These are phyloP conservation scores for Hansfordia pulvinata DNA, from an alignment of 2,329 filamentous ascomycete species.

Conservation along the genomic window DNA sequence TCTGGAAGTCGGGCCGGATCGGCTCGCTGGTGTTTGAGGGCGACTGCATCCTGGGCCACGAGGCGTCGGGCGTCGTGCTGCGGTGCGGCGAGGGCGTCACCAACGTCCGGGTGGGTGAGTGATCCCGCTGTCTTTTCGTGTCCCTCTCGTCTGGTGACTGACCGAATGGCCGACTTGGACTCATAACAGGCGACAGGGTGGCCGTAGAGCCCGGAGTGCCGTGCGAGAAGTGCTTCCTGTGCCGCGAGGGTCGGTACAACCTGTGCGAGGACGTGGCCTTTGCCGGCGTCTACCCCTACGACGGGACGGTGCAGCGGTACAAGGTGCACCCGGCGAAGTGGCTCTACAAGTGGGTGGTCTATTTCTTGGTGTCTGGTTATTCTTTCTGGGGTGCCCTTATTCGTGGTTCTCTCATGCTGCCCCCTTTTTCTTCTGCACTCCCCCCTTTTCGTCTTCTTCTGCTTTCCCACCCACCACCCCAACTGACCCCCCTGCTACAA, in stretches of 20 bases:
- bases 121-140: too few relatives aligned
- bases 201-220: conserved; percentile 55
- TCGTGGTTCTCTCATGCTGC: too few relatives aligned
- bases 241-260: conserved; percentile 46
- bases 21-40: conserved; percentile 47
- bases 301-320: conserved; percentile 47
- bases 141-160: too few relatives aligned
- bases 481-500: conserved; percentile 2
- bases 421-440: too few relatives aligned
- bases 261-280: conserved; percentile 50
- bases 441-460: neutral
- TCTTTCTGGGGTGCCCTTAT: too few relatives aligned
- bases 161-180: too few relatives aligned
- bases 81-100: conserved; percentile 40
- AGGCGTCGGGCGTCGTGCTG: conserved; percentile 47
- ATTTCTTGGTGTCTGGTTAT: too few relatives aligned
- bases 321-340: conserved; percentile 48
- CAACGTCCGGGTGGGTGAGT: conserved; percentile 29
- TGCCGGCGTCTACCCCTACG: conserved; percentile 45
- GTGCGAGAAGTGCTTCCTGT: conserved; percentile 46
- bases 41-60: conserved; percentile 53
- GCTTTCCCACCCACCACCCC: too few relatives aligned
- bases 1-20: conserved; percentile 53
- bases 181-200: conserved; percentile 40
- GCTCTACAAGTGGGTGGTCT: conserved; percentile 31